Percentiles rank a stretch among this genome's conserved stretches.
Conservation (phyloP, 2,329 filamentous ascomycete species). For the Pseudocercospora fijiensis region DNA sequence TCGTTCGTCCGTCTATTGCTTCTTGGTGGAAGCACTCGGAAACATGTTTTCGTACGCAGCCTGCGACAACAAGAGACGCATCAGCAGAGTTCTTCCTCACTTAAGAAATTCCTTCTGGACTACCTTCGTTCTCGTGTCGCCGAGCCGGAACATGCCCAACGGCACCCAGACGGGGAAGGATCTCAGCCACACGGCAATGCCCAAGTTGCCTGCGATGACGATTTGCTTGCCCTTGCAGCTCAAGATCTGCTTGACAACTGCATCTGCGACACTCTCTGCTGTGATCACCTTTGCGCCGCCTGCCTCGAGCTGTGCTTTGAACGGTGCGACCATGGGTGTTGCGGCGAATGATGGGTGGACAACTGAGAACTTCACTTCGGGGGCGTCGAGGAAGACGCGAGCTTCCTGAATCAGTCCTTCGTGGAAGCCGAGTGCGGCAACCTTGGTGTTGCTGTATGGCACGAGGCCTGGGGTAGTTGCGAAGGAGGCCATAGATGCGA, state of each 20-base stretch:
- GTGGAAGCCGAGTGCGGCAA: conserved; percentile 54
- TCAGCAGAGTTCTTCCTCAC: neutral
- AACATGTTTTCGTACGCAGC: conserved; percentile 2
- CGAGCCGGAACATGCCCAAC: conserved; percentile 17
- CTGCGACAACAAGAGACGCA: conserved; percentile 1
- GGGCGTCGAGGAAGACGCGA: conserved; percentile 44
- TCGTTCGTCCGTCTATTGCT: neutral
- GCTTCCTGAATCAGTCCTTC: conserved; percentile 48
- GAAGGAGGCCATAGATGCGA: conserved; percentile 56
- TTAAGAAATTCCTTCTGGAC: conserved; percentile 5
- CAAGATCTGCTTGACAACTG: conserved; percentile 47
- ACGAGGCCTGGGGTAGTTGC: conserved; percentile 45
- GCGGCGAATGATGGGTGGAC: conserved; percentile 46
- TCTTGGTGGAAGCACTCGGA: conserved; percentile 1
- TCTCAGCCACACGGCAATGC: conserved; percentile 16
- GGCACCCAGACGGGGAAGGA: conserved; percentile 20
- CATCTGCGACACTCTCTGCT: conserved; percentile 43
- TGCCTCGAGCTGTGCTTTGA: conserved; percentile 37
- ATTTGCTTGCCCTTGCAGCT: conserved; percentile 44
- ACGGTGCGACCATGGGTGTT: conserved; percentile 42
- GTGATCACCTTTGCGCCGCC: conserved; percentile 39
- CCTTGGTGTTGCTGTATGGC: conserved; percentile 56
- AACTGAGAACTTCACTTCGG: conserved; percentile 45
- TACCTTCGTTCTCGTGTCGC: conserved; percentile 18
- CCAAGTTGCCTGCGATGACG: conserved; percentile 37